A percentile compares a stretch with the other conserved stretches of the same genome.
These are phyloP conservation scores for Conidiobolus incongruus DNA, from an alignment of 371 early-diverging fungal species.

Conservation along the genomic window DNA sequence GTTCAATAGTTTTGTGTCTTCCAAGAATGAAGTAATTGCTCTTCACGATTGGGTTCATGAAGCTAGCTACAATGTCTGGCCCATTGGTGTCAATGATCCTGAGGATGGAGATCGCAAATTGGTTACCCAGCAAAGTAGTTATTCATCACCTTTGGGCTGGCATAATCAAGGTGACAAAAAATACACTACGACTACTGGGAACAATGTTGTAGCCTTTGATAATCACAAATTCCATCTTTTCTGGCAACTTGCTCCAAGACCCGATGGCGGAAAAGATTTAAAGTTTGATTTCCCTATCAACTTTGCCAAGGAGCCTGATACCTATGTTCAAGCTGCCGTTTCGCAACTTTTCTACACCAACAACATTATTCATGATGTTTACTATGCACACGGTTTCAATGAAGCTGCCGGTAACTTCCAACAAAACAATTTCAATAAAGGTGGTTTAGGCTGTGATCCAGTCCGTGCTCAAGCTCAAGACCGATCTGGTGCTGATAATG, in stretches of 20 bases:
- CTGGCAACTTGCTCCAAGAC: too few relatives aligned
- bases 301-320: conserved; percentile 11
- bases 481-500: conserved; percentile 12
- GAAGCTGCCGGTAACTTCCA: conserved; percentile 42
- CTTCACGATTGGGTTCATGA: too few relatives aligned
- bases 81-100: too few relatives aligned
- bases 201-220: neutral
- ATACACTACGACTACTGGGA: neutral
- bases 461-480: conserved; percentile 14
- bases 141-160: conserved; percentile 18
- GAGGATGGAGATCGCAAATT: conserved; percentile 11
- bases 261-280: conserved; percentile 10
- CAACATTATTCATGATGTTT: conserved; percentile 20
- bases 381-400: conserved; percentile 38
- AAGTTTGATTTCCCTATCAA: conserved; percentile 24
- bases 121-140: conserved; percentile 5
- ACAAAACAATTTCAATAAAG: too few relatives aligned
- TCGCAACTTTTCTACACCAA: conserved; percentile 38
- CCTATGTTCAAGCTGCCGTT: conserved; percentile 27
- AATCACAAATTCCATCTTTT: neutral
- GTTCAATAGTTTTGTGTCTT: conserved; percentile 18
- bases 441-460: conserved; percentile 11
- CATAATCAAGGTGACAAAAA: conserved; percentile 6
- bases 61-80: too few relatives aligned
- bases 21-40: too few relatives aligned